Base-by-base conservation (phyloP, 129 eudicot genomes). In the Kitagawia praeruptora region DNA sequence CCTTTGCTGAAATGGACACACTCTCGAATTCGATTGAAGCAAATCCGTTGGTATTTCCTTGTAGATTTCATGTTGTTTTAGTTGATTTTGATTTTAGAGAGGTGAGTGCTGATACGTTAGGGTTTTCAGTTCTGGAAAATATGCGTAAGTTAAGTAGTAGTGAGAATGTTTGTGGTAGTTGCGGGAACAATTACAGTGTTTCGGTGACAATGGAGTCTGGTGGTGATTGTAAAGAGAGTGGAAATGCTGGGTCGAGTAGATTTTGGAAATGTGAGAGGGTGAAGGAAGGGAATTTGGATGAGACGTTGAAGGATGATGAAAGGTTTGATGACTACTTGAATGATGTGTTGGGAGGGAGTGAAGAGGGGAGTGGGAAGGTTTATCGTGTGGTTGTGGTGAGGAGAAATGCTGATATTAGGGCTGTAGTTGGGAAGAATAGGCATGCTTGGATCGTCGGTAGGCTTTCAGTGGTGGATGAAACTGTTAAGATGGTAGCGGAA, bases 381-480 rank as follows among this genome's bases (percentile, higher is more conserved):
- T 92, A 95, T 75, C 86, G 86, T 19, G 87, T 87, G 46, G 90
- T 95, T 31, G 97, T 90, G 82, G 88, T 87, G 82, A 87, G 90
- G 72, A 84, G 78, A 42, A 87, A 87, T 79, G 91, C 85, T 67
- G 83, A 86, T 58, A 83, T 87, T 54, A 90, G 89, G 88, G 89
- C 85, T 13, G 95, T 90, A 63, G 96, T 95, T 75, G 99, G 99
- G 75, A 95, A 92, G 91, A 82, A 90, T 81, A 67, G 99, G 46
- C 99, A 95, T 82, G 96, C 88, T 40, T 95, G 99, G 99, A 87
- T 95, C 78, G 81, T 89, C 1, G 95, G 96, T 69, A 85, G 80
- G 80, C 78, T 82, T 82, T 79, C 79, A 19, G 89, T 86, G 82
- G 87, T 81, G 77, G 87, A 81, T 63, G 80, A 31, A 25, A 67